Conservation (phyloP, 805 yeast genomes). For the Blastobotrys americana region DNA sequence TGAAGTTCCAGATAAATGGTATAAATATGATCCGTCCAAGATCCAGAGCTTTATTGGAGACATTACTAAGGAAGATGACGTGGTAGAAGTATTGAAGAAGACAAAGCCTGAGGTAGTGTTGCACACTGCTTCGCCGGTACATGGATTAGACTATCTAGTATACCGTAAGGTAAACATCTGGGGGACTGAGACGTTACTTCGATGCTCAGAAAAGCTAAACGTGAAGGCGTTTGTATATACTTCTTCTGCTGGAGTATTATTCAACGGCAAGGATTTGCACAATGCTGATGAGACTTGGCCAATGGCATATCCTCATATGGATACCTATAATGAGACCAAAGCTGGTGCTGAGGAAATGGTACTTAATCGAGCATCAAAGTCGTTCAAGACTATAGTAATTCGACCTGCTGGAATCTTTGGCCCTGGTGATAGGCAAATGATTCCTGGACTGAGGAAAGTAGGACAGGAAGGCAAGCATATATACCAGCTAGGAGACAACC, state of each 20-base stretch:
- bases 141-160: constrained; percentile 72
- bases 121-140: constrained; percentile 96
- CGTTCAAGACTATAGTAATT: constrained; percentile 70
- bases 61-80: constrained; percentile 65
- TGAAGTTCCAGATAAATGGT: constrained; percentile 55
- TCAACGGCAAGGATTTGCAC: constrained; percentile 85
- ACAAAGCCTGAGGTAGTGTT: constrained; percentile 70
- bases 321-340: constrained; percentile 91
- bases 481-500: constrained; percentile 91
- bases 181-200: constrained; percentile 73
- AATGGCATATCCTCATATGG: constrained; percentile 87
- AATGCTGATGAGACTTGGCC: constrained; percentile 96
- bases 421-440: constrained; percentile 95
- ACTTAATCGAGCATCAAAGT: constrained; percentile 49
- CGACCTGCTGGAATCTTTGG: constrained; percentile 99
- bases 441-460: constrained; percentile 83
- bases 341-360: constrained; percentile 85
- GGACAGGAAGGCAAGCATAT: constrained; percentile 80
- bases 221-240: constrained; percentile 74
- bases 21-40: constrained; percentile 57
- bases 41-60: constrained; percentile 74
- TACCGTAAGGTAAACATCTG: constrained; percentile 85
- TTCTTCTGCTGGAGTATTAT: constrained; percentile 94
- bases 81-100: constrained; percentile 50
- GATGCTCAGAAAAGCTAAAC: constrained; percentile 46